Conservation (phyloP, 768 basidiomycete species). For the Vishniacozyma victoriae region DNA sequence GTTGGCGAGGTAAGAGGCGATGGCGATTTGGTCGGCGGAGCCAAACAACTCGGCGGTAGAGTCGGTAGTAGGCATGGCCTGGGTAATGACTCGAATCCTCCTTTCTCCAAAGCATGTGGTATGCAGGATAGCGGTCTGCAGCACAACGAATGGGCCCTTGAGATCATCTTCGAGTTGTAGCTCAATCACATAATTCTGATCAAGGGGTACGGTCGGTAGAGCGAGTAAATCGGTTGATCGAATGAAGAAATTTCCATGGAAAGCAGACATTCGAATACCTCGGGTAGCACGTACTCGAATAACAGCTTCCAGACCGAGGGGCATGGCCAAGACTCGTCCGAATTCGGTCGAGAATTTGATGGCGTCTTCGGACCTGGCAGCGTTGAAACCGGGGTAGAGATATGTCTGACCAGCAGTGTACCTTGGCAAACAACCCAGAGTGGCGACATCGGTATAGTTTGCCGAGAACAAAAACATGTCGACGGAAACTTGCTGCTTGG, state of each 20-base stretch:
- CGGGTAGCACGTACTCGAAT: conserved; percentile 97
- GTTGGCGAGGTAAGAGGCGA: conserved; percentile 76
- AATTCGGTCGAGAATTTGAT: conserved; percentile 98
- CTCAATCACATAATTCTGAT: conserved; percentile 93
- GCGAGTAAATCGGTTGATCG: conserved; percentile 93
- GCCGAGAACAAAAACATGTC: conserved; percentile 99
- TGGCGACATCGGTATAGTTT: conserved; percentile 90
- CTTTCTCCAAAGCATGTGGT: conserved; percentile 82
- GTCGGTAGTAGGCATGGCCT: conserved; percentile 78
- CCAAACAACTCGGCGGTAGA: conserved; percentile 84
- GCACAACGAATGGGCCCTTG: conserved; percentile 80
- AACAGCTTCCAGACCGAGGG: conserved; percentile 92
- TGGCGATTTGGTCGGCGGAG: conserved; percentile 80
- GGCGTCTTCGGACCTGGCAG: conserved; percentile 86
- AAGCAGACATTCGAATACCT: conserved; percentile 90
- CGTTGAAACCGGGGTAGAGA: conserved; percentile 98
- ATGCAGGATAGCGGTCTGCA: conserved; percentile 91
- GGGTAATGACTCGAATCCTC: conserved; percentile 82
- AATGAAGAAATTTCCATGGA: conserved; percentile 98
- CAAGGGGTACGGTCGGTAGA: conserved; percentile 92
- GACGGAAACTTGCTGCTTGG: conserved; percentile 90
- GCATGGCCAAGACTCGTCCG: conserved; percentile 83
- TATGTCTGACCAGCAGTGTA: conserved; percentile 98
- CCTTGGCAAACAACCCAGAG: conserved; percentile 78
- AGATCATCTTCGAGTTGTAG: conserved; percentile 92